phyloP scores from a whole-genome alignment of 108 stramenopile species.

The Bacterosira constricta region DNA sequence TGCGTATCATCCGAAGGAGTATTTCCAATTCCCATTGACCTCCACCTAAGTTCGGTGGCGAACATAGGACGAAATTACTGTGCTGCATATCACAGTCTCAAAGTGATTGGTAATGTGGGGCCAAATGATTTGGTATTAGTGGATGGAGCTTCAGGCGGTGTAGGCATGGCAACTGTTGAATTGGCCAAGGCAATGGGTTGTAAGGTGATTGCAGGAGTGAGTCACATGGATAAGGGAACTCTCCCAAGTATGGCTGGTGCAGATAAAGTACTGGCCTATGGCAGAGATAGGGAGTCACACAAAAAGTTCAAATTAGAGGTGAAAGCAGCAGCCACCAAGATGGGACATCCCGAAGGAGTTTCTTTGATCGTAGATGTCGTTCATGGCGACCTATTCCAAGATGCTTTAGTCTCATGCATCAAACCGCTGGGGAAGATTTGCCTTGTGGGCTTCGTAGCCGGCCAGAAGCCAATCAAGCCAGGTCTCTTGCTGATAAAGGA shows the following conservation, averaged over 20 bases:
- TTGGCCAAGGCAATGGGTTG: constrained; percentile 74
- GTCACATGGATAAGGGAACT: constrained; percentile 43
- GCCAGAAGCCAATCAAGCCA: constrained; percentile 69
- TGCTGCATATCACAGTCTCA: constrained; percentile 70
- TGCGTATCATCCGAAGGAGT: constrained; percentile 44
- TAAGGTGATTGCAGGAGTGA: constrained; percentile 74
- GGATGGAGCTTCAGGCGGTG: constrained; percentile 75
- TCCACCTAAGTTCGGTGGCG: constrained; percentile 52
- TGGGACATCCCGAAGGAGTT: constrained; percentile 62
- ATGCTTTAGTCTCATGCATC: constrained; percentile 55
- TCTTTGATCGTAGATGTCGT: constrained; percentile 76
- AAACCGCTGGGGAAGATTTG: constrained; percentile 69
- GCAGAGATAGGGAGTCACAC: constrained; percentile 45
- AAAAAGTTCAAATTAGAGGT: constrained; percentile 59
- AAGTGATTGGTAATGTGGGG: constrained; percentile 57
- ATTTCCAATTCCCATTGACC: constrained; percentile 49
- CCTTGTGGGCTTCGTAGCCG: constrained; percentile 74
- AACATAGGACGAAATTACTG: constrained; percentile 76
- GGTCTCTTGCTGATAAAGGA: constrained; percentile 53
- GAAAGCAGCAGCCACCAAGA: constrained; percentile 28
- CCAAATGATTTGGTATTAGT: constrained; percentile 61
- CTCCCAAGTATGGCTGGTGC: constrained; percentile 53
- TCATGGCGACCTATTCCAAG: constrained; percentile 68
- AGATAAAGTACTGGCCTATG: constrained; percentile 66
- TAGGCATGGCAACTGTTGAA: constrained; percentile 81